These are phyloP conservation scores for Puccinia triticina DNA, from an alignment of 1,284 basidiomycete genomes.

Conservation along the genomic window DNA sequence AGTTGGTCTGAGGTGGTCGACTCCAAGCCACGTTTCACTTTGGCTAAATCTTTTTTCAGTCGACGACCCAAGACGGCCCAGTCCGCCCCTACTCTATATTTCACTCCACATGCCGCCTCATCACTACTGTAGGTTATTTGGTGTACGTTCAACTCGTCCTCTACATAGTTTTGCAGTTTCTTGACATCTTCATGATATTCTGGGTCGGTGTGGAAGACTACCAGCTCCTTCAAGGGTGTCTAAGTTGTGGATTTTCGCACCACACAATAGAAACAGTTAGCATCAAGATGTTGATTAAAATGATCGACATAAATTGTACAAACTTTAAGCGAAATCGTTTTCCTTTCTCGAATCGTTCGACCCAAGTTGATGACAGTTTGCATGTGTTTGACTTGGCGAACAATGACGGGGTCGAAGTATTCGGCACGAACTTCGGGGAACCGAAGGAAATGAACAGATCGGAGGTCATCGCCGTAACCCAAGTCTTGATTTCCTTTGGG, in stretches of 20 bases:
- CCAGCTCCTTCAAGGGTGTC: slow-evolving; percentile 89
- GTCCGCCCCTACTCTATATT: slow-evolving; percentile 89
- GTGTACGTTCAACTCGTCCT: slow-evolving; percentile 93
- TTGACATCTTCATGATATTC: slow-evolving; percentile 84
- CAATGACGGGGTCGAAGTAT: slow-evolving; percentile 94
- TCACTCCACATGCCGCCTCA: slow-evolving; percentile 81
- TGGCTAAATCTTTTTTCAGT: slow-evolving; percentile 86
- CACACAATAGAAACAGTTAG: neutral
- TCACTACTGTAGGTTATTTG: slow-evolving; percentile 86
- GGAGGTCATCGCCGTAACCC: slow-evolving; percentile 71
- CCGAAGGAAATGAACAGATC: slow-evolving; percentile 91
- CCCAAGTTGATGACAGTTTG: slow-evolving; percentile 92
- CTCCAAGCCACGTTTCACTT: slow-evolving; percentile 86
- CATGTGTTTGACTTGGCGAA: slow-evolving; percentile 91
- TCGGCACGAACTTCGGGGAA: slow-evolving; percentile 93
- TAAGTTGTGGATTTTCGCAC: slow-evolving; percentile 58
- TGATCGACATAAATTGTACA: slow-evolving; percentile 48
- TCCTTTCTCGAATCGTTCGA: slow-evolving; percentile 83
- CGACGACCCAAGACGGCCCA: slow-evolving; percentile 94
- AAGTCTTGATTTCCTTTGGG: slow-evolving; percentile 64
- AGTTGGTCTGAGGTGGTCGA: slow-evolving; percentile 78
- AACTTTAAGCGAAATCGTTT: slow-evolving; percentile 87
- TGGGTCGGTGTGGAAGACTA: slow-evolving; percentile 87
- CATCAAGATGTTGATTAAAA: too few species aligned
- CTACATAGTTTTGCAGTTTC: slow-evolving; percentile 83